Percentiles rank a stretch among this genome's conserved stretches.
These are phyloP conservation scores for Tetrahymena malaccensis DNA, from an alignment of 73 alveolate species.

Conservation along the genomic window DNA sequence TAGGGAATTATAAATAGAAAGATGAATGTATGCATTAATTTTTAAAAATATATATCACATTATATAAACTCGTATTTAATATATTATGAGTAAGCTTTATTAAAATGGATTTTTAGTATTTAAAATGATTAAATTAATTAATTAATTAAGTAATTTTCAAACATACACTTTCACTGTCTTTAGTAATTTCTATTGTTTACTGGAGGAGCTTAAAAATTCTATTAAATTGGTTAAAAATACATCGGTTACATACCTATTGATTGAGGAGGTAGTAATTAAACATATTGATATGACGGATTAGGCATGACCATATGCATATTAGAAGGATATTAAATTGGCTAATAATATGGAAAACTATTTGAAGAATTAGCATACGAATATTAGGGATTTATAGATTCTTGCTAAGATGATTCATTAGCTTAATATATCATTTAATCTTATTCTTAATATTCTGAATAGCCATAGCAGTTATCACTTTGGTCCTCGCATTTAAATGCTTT, in stretches of 20 bases:
- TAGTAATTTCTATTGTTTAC: not conserved
- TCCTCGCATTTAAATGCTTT: not conserved
- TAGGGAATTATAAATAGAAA: too few relatives aligned
- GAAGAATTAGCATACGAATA: not conserved
- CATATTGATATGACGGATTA: not conserved
- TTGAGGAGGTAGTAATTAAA: not conserved
- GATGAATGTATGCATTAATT: too few relatives aligned
- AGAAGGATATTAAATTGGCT: not conserved
- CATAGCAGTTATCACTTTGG: not conserved
- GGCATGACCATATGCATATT: not conserved
- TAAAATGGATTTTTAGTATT: too few relatives aligned
- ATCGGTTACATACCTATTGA: not conserved
- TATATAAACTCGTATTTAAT: too few relatives aligned
- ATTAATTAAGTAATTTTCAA: too few relatives aligned
- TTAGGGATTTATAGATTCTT: not conserved
- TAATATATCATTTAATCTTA: not conserved
- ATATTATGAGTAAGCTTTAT: not conserved
- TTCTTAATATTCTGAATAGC: not conserved
- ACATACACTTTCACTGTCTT: not conserved
- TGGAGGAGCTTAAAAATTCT: not conserved
- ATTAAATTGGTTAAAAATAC: not conserved
- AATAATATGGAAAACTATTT: not conserved
- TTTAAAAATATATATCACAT: too few relatives aligned
- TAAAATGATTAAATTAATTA: not conserved
- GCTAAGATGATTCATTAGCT: not conserved